These are phyloP conservation scores for Heliamphora exappendiculata DNA, from an alignment of 148 eudicot genomes.

Conservation along the genomic window DNA sequence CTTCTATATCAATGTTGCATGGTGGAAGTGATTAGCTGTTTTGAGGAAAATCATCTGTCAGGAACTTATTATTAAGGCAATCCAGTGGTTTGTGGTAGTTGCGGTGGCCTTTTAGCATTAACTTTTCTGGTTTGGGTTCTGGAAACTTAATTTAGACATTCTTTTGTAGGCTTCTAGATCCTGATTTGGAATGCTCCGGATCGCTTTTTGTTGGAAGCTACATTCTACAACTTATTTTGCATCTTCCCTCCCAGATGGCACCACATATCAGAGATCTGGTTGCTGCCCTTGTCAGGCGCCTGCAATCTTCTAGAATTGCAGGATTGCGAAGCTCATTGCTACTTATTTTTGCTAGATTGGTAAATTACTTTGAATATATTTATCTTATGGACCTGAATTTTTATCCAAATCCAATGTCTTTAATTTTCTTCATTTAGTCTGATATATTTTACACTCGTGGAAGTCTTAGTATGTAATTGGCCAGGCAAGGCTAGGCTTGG, in stretches of 20 bases:
- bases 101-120: too few relatives aligned
- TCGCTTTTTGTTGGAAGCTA: slow-evolving; percentile 92
- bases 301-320: slow-evolving; percentile 68
- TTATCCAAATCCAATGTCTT: neutral
- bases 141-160: slow-evolving; percentile 1
- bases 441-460: neutral
- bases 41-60: neutral
- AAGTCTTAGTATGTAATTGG: neutral
- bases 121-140: slow-evolving; percentile 4
- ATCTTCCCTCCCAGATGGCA: slow-evolving; percentile 92
- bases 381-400: neutral
- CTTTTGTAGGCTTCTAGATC: slow-evolving; percentile 86
- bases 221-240: slow-evolving; percentile 85
- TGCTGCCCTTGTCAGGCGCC: slow-evolving; percentile 79
- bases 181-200: slow-evolving; percentile 85
- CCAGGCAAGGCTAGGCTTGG: neutral
- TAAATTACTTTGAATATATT: slow-evolving; percentile 22
- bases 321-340: slow-evolving; percentile 77
- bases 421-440: neutral
- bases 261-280: slow-evolving; percentile 77
- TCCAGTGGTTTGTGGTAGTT: neutral
- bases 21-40: neutral
- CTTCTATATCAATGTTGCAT: neutral
- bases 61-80: neutral
- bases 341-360: slow-evolving; percentile 83